Conservation (phyloP, 495 filamentous ascomycete genomes). For the Thozetella sp. region DNA sequence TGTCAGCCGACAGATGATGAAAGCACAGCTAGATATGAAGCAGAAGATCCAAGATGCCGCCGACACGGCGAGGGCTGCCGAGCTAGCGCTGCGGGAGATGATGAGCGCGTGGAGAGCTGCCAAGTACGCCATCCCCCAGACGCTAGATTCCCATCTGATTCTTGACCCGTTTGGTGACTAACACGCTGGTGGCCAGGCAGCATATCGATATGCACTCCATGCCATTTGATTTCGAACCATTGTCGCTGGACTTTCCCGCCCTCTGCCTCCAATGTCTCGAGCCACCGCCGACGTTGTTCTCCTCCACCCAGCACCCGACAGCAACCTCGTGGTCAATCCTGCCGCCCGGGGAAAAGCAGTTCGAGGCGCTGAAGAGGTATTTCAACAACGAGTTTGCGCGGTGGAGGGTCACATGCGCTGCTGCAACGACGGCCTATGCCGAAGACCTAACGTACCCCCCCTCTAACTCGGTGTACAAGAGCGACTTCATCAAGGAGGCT, state of each 20-base stretch:
- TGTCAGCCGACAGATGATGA: conserved; percentile 45
- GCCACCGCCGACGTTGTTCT: conserved; percentile 74
- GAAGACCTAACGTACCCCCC: conserved; percentile 44
- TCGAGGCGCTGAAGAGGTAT: conserved; percentile 66
- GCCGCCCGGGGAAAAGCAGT: conserved; percentile 70
- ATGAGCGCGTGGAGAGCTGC: conserved; percentile 79
- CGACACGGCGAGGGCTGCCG: conserved; percentile 77
- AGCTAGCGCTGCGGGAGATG: conserved; percentile 81
- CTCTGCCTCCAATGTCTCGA: conserved; percentile 80
- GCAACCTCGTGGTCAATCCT: conserved; percentile 73
- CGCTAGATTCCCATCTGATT: background rate
- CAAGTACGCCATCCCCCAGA: conserved; percentile 55
- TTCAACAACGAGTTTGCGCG: conserved; percentile 66
- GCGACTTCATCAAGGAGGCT: conserved; percentile 42
- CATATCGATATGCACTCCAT: conserved; percentile 43
- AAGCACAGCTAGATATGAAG: conserved; percentile 60
- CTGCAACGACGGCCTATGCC: conserved; percentile 37
- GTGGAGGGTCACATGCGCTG: conserved; percentile 52
- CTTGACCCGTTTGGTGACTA: conserved; percentile 24
- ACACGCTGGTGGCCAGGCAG: conserved; percentile 29
- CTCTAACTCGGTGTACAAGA: conserved; percentile 13
- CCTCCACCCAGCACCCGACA: conserved; percentile 69
- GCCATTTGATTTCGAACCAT: conserved; percentile 84
- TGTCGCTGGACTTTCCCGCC: conserved; percentile 77
- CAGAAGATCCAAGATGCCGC: conserved; percentile 60